Evolutionary conservation across 2,329 filamentous ascomycete species (phyloP), one percentile per base, ranked within the genome.

Genomic region (Lasiodiplodia citricola): DNA sequence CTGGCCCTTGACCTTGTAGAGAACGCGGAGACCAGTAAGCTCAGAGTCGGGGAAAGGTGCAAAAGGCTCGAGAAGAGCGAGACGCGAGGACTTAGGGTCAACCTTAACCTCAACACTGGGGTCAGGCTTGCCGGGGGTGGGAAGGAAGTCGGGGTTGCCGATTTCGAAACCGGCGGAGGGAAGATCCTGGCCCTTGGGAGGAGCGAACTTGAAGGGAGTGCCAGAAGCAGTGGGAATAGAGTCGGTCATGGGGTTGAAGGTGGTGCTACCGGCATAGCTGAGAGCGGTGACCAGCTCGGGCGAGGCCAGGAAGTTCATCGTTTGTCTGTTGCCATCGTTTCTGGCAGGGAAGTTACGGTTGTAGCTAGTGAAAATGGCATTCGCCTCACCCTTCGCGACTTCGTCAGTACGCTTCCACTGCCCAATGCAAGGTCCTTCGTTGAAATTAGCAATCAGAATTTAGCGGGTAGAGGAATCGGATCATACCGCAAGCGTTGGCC

Each of bases 291-390:
- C 96, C 69, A 99, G 89, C 81, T 99, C 96, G 7, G 96, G 96
- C 0, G 94, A 97, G 11, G 96, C 95, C 65, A 99, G 88, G 84
- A 99, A 99, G 86, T 98, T 99, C 94, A 98, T 97, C 10, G 96
- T 99, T 52, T 91, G 90, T 25, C 92, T 90, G 84, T 99, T 99
- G 71, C 96, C 96, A 77, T 99, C 96, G 80, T 99, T 99, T 72
- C 96, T 92, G 70, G 93, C 95, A 63, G 92, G 92, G 86, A 99
- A 99, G 83, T 99, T 99, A 70, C 96, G 92, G 87, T 99, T 99
- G 85, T 97, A 99, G 0, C 94, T 97, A 11, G 94, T 95, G 76
- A 99, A 88, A 75, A 99, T 98, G 71, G 96, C 96, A 78, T 99
- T 99, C 66, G 88, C 85, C 69, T 94, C 92, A 71, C 94, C 94